phyloP scores from a whole-genome alignment of 2,329 filamentous ascomycete species.

The Westerdykella ornata region DNA sequence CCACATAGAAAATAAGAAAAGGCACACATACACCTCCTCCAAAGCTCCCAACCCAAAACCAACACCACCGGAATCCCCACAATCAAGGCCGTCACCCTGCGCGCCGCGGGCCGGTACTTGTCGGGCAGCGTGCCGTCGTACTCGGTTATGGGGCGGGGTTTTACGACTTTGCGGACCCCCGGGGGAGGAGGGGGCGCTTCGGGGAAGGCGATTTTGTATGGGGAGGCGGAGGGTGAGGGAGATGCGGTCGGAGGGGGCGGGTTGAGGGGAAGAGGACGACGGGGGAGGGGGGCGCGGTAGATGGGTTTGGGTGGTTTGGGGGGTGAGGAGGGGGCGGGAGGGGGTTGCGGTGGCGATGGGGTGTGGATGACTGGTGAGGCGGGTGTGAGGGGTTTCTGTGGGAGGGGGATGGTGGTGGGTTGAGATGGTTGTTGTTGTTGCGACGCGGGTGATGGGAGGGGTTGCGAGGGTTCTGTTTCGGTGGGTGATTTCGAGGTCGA shows the following conservation, averaged over 20 bases:
- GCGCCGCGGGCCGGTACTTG: constrained; percentile 30
- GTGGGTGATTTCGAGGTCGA: background rate
- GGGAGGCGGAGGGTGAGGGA: constrained; percentile 1
- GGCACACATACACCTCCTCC: constrained; percentile 16
- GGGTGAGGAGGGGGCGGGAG: background rate
- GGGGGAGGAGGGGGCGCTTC: background rate
- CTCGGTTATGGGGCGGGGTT: constrained; percentile 7
- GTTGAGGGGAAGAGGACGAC: constrained; percentile 2
- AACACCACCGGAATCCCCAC: constrained; percentile 31
- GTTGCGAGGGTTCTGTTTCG: background rate
- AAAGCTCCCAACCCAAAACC: constrained; percentile 31
- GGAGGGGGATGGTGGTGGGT: constrained; percentile 22
- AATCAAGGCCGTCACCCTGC: constrained; percentile 29
- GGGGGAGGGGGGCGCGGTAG: constrained; percentile 3
- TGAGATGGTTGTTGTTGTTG: background rate
- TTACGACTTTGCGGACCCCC: constrained; percentile 1
- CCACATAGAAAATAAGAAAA: background rate
- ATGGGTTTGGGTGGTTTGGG: constrained; percentile 2
- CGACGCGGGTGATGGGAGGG: constrained; percentile 2
- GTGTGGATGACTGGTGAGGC: constrained; percentile 3
- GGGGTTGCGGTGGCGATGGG: constrained; percentile 9
- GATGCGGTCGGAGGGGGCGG: constrained; percentile 4
- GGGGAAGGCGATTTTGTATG: constrained; percentile 1
- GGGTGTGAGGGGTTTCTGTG: constrained; percentile 8
- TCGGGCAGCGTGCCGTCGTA: constrained; percentile 16